phyloP scores from a whole-genome alignment of 352 stramenopile genomes.

The Phytopythium montanum region DNA sequence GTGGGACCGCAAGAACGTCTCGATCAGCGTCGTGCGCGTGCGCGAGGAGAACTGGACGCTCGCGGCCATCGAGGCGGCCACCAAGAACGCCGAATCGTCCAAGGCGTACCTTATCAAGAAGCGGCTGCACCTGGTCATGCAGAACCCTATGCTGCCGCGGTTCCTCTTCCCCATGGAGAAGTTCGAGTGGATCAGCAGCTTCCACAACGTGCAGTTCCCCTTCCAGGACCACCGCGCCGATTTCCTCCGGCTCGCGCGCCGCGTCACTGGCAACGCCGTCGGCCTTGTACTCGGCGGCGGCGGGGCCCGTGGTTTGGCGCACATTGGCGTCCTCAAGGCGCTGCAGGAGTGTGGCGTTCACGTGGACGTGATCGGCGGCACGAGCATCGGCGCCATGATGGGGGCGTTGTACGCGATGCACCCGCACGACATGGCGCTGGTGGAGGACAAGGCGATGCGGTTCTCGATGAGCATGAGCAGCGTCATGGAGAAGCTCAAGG shows the following conservation, averaged over 20 bases:
- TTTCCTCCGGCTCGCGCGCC: constrained; percentile 84
- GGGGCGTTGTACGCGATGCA: constrained; percentile 77
- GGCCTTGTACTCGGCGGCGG: constrained; percentile 93
- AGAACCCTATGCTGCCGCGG: constrained; percentile 55
- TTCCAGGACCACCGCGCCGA: constrained; percentile 72
- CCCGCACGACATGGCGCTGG: constrained; percentile 58
- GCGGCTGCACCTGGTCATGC: constrained; percentile 48
- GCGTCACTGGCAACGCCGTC: constrained; percentile 90
- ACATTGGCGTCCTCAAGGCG: constrained; percentile 92
- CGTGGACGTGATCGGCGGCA: constrained; percentile 93
- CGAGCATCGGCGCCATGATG: constrained; percentile 87
- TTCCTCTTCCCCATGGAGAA: constrained; percentile 81
- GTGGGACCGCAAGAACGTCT: constrained; percentile 67
- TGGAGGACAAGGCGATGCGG: constrained; percentile 49
- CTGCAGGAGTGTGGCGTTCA: constrained; percentile 91
- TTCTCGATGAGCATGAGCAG: constrained; percentile 68
- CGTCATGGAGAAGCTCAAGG: constrained; percentile 67
- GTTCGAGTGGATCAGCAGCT: constrained; percentile 84
- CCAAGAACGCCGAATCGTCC: constrained; percentile 36
- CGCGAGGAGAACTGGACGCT: constrained; percentile 76
- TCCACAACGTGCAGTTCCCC: constrained; percentile 81
- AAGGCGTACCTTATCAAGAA: constrained; percentile 52
- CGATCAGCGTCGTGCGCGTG: constrained; percentile 78
- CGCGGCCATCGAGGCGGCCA: constrained; percentile 44
- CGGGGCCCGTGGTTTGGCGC: constrained; percentile 90